phyloP scores from a whole-genome alignment of 441 rosid species.

The Euphorbia schlechtendalii region DNA sequence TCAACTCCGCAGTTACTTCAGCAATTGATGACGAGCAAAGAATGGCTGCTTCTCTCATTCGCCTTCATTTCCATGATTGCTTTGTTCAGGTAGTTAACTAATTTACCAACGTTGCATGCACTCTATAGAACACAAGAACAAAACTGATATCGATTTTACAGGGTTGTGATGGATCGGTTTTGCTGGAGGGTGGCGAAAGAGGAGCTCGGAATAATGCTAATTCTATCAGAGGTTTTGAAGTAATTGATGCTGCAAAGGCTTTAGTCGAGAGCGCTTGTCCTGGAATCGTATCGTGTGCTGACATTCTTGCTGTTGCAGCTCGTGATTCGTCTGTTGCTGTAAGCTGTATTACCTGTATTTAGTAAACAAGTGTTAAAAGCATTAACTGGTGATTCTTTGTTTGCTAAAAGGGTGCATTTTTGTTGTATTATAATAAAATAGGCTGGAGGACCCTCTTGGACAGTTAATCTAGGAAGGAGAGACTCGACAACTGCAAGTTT shows the following conservation, averaged over 20 bases:
- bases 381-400: too few relatives aligned
- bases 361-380: too few relatives aligned
- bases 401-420: too few relatives aligned
- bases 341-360: too few relatives aligned
- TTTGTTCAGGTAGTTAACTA: conserved; percentile 8
- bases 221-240: conserved; percentile 28
- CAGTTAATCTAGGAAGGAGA: conserved; percentile 28
- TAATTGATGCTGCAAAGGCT: conserved; percentile 23
- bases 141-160: conserved; percentile 14
- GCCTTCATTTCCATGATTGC: too few relatives aligned
- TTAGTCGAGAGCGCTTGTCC: conserved; percentile 24
- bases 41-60: conserved; percentile 16
- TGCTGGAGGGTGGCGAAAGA: conserved; percentile 28
- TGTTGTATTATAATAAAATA: background rate
- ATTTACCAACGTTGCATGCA: too few relatives aligned
- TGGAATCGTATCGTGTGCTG: conserved; percentile 32
- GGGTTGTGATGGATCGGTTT: conserved; percentile 37
- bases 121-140: too few relatives aligned
- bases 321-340: conserved; percentile 24
- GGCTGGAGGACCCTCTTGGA: conserved; percentile 35
- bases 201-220: conserved; percentile 16
- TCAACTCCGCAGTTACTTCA: background rate
- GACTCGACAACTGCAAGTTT: conserved; percentile 25
- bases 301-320: conserved; percentile 31
- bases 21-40: conserved; percentile 4